These are phyloP conservation scores for Sphaerostilbella broomeana DNA, from an alignment of 2,329 filamentous ascomycete genomes.

Conservation along the genomic window DNA sequence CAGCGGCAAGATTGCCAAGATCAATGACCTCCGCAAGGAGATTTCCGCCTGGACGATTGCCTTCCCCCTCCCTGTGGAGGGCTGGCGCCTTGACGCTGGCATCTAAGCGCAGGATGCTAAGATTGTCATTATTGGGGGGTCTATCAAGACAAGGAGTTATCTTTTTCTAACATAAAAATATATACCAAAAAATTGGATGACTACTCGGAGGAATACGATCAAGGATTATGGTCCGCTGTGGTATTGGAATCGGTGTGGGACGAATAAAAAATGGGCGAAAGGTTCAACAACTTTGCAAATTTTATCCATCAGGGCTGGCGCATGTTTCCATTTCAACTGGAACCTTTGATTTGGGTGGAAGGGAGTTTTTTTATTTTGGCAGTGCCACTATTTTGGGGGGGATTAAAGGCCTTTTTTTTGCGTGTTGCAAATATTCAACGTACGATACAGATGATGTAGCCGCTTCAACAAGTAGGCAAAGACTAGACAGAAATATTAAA, in stretches of 20 bases:
- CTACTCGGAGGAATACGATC: conserved; percentile 5
- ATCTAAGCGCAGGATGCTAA: conserved; percentile 35
- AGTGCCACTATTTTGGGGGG: conserved; percentile 5
- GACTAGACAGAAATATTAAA: background rate
- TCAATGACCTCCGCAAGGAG: conserved; percentile 81
- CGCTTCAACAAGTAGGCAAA: conserved; percentile 16
- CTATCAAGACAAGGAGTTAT: too few relatives aligned
- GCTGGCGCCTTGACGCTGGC: conserved; percentile 57
- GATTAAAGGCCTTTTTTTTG: conserved; percentile 2
- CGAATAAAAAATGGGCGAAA: conserved; percentile 16
- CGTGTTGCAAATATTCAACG: conserved; percentile 14
- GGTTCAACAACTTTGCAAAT: conserved; percentile 22
- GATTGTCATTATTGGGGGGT: background rate
- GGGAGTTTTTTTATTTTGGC: conserved; percentile 18
- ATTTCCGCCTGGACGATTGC: conserved; percentile 77
- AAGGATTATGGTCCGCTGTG: conserved; percentile 9
- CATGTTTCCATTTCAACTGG: conserved; percentile 14
- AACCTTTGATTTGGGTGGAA: conserved; percentile 3
- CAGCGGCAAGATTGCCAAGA: conserved; percentile 68
- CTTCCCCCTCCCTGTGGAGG: conserved; percentile 88
- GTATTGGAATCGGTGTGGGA: conserved; percentile 20
- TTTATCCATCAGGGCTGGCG: conserved; percentile 17
- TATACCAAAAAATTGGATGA: conserved; percentile 11
- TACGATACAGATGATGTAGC: conserved; percentile 8
- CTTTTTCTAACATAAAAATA: background rate